Evolutionary conservation across 1,139 yeast genomes (phyloP), one percentile per base, ranked within the genome.

Genomic region (Diutina ranongensis): DNA sequence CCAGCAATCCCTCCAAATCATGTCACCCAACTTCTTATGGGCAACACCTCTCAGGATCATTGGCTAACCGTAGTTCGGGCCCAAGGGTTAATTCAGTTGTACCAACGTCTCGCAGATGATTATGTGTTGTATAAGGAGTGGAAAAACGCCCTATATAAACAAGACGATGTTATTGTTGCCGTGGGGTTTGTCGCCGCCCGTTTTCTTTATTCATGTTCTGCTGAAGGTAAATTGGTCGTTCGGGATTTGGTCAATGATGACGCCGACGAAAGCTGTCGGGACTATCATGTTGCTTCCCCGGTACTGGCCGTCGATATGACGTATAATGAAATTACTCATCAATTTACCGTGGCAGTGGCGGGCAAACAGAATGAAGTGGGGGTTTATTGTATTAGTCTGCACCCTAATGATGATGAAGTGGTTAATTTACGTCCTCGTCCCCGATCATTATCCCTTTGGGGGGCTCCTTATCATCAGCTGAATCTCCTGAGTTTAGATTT

Each of bases 291-390:
- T 19, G 61, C 61, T 18, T 61, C 57, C 15, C 73, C 74, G 1
- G 60, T 74, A 1, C 59, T 67, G 16, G 58, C 63, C 33, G 57
- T 70, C 3, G 49, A 49, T 15, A 47, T 50, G 42, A 22, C 40
- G n/a, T 35, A 35, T 22, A 15, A 25, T 25, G 13, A 16, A 3
- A 1, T 16, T 7, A 10, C n/a, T 3, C 28, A 15, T 9, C 28
- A 8, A 25, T 33, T 28, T 12, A 27, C 45, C 9, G 31, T 27
- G 20, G 45, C 47, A 10, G 55, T 66, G 31, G 68, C 67, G 1
- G 79, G 80, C 3, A 67, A 71, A 50, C 68, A 71, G 47, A 64
- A 65, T 45, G 76, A 70, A 41, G 53, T 74, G 31, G 67, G 67
- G 48, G 46, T 60, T 25, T 66, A 64, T 48, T 12, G 19, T 18